phyloP scores from a whole-genome alignment of 495 filamentous ascomycete species.

The Penicillium paxilli region DNA sequence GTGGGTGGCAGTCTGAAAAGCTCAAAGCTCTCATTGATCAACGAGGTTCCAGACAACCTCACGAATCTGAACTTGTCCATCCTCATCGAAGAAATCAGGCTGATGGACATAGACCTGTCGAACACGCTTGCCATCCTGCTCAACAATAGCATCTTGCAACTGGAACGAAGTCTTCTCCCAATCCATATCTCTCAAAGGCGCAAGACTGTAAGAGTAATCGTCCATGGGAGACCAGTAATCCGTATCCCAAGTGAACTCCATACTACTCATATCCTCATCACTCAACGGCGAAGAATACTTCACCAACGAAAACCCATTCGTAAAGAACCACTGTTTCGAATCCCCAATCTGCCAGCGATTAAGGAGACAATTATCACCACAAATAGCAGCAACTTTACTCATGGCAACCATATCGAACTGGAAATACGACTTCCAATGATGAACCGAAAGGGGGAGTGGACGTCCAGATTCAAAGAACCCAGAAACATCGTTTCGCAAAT shows the following conservation, averaged over 20 bases:
- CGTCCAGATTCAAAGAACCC: constrained; percentile 47
- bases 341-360: constrained; percentile 48
- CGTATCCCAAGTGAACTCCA: neutral
- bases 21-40: too few species aligned
- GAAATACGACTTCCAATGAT: constrained; percentile 44
- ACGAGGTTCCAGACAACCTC: neutral
- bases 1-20: too few species aligned
- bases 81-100: neutral
- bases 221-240: neutral
- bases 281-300: constrained; percentile 16
- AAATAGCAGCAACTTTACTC: constrained; percentile 30
- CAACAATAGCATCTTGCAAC: neutral
- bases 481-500: constrained; percentile 33
- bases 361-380: constrained; percentile 46
- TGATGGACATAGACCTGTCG: neutral
- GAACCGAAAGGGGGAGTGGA: constrained; percentile 38
- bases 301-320: constrained; percentile 45
- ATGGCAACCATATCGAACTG: constrained; percentile 35
- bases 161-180: neutral
- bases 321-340: constrained; percentile 35
- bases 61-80: neutral
- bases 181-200: neutral
- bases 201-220: neutral
- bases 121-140: neutral
- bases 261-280: neutral